phyloP scores from a whole-genome alignment of 2,329 filamentous ascomycete species.

The Trichoderma sp. region DNA sequence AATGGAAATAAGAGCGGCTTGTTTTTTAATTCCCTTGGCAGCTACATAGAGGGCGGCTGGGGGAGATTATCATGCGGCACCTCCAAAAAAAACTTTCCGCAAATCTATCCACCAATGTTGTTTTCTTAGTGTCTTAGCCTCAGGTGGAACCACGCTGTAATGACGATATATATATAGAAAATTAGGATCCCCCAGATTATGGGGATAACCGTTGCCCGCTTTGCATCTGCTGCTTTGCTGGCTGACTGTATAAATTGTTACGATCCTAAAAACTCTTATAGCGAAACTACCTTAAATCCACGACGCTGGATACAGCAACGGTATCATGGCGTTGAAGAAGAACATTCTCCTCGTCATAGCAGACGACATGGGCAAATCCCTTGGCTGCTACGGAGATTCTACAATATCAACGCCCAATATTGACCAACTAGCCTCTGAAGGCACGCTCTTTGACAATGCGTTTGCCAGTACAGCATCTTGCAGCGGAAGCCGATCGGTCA shows the following conservation, averaged over 20 bases:
- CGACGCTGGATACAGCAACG: not conserved
- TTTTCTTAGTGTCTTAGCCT: not conserved
- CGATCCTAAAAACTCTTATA: not conserved
- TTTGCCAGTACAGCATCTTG: conserved; percentile 12
- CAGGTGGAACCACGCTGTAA: not conserved
- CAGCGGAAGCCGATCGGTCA: conserved; percentile 1
- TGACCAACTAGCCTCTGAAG: not conserved
- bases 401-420: conserved; percentile 10
- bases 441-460: not conserved
- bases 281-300: not conserved
- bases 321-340: not conserved
- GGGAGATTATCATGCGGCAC: not conserved
- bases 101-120: conserved; percentile 14
- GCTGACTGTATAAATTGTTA: not conserved
- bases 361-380: conserved; percentile 8
- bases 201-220: not conserved
- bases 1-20: not conserved
- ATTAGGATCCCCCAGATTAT: not conserved
- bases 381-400: not conserved
- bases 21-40: not conserved
- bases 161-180: not conserved
- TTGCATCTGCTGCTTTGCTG: not conserved
- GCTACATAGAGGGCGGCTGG: not conserved
- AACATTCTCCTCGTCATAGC: conserved; percentile 10
- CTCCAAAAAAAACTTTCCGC: conserved; percentile 9